Percentiles rank a stretch among this genome's conserved stretches.
These are phyloP conservation scores for Candida neerlandica DNA, from an alignment of 1,139 yeast species.

Conservation along the genomic window DNA sequence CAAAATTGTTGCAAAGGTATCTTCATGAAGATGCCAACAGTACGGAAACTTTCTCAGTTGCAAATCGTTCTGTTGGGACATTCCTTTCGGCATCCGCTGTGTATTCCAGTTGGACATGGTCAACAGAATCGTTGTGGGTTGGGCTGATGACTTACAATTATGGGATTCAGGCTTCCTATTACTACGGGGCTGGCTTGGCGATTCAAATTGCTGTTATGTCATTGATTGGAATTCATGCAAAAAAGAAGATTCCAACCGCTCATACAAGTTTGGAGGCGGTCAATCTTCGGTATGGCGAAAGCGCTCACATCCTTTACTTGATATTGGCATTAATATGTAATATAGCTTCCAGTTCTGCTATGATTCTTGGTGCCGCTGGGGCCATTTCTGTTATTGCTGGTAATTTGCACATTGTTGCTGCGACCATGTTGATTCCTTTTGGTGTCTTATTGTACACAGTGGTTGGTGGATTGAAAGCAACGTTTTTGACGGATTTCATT, in stretches of 20 bases:
- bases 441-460: slow-evolving; percentile 40
- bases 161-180: slow-evolving; percentile 30
- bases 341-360: slow-evolving; percentile 33
- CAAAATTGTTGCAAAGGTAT: slow-evolving; percentile 26
- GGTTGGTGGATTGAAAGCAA: slow-evolving; percentile 44
- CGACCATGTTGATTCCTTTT: slow-evolving; percentile 37
- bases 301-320: slow-evolving; percentile 32
- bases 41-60: slow-evolving; percentile 34
- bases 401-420: slow-evolving; percentile 33
- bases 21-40: slow-evolving; percentile 30
- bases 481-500: slow-evolving; percentile 40
- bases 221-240: slow-evolving; percentile 30
- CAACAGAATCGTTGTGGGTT: slow-evolving; percentile 32
- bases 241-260: slow-evolving; percentile 31
- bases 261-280: slow-evolving; percentile 35
- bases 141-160: slow-evolving; percentile 30
- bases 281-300: slow-evolving; percentile 31
- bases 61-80: slow-evolving; percentile 29
- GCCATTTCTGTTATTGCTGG: slow-evolving; percentile 38
- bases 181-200: slow-evolving; percentile 32
- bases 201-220: slow-evolving; percentile 32
- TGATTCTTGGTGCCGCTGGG: slow-evolving; percentile 40
- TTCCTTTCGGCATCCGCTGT: slow-evolving; percentile 32
- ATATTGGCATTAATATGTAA: slow-evolving; percentile 34
- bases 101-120: slow-evolving; percentile 34